phyloP scores from a whole-genome alignment of 1,139 yeast species.

The Wickerhamiella infanticola region DNA sequence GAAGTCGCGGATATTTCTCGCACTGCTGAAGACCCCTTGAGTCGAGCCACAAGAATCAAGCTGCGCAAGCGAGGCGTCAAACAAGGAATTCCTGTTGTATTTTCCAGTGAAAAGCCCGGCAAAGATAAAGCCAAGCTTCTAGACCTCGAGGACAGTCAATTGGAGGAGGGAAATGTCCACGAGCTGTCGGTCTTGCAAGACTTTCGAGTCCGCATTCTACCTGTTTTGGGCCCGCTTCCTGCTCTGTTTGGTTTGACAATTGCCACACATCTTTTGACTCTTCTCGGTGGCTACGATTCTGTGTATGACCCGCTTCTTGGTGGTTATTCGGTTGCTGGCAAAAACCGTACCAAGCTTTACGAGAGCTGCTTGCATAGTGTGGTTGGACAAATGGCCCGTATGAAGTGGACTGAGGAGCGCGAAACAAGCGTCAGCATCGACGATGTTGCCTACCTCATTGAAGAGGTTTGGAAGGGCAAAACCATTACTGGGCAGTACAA shows the following conservation, averaged over 20 bases:
- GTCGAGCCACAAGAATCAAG: conserved; percentile 75
- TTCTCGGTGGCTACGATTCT: conserved; percentile 52
- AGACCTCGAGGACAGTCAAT: conserved; percentile 69
- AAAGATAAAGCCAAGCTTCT: conserved; percentile 78
- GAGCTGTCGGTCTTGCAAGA: conserved; percentile 76
- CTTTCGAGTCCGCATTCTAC: conserved; percentile 84
- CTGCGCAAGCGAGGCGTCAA: conserved; percentile 63
- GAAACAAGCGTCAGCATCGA: conserved; percentile 30
- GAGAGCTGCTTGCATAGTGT: conserved; percentile 69
- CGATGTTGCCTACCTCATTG: conserved; percentile 76
- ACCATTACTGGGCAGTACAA: conserved; percentile 77
- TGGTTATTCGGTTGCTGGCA: conserved; percentile 54
- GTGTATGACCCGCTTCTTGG: conserved; percentile 41
- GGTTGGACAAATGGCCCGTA: conserved; percentile 73
- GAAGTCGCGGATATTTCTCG: conserved; percentile 61
- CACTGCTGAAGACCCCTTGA: conserved; percentile 85
- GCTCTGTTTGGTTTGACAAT: conserved; percentile 87
- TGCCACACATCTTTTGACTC: conserved; percentile 68
- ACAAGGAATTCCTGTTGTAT: conserved; percentile 71
- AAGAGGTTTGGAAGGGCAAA: conserved; percentile 84
- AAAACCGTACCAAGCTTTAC: conserved; percentile 67
- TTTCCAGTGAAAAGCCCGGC: conserved; percentile 91
- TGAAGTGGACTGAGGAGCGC: conserved; percentile 42
- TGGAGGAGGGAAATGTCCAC: conserved; percentile 66
- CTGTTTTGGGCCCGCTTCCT: conserved; percentile 93